Evolutionary conservation across 1,284 basidiomycete species (phyloP), one percentile per base, ranked within the genome.

Genomic region (Ustilago hordei): DNA sequence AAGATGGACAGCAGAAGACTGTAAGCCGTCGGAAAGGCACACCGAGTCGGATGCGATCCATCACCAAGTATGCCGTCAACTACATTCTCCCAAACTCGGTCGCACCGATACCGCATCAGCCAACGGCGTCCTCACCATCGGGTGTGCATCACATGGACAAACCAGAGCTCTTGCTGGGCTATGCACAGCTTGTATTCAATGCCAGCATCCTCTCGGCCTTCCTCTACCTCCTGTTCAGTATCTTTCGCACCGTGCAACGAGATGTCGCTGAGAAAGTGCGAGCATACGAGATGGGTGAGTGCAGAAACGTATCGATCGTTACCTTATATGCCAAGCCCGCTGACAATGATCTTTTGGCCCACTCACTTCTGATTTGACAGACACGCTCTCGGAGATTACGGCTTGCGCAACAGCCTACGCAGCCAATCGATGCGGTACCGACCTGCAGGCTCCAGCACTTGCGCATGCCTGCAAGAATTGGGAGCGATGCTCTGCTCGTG

Each of bases 401-500:
- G 68, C 74, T 3, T 84, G 82, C 60, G 68, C 75, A 4, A 50
- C 74, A 4, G 65, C 75, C 0, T 84, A 83, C 62, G 66, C 69
- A 12, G 65, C 73, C 9, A 84, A 84, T 59, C 73, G 79, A 17
- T 84, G 82, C 58, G 82, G 82, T 35, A 81, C 82, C 1, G 78
- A 81, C 4, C 28, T 78, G 41, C 81, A 82, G 36, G 82, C 81
- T 15, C 82, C 82, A 2, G 82, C 81, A n/a, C 68, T 84, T 6
- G 66, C 82, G 1, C 60, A 65, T 23, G 81, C 81, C 7, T 84
- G 82, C 66, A 79, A 69, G 60, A 71, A 78, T 54, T 98, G 96
- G 96, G 93, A 95, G 83, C 91, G 91, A n/a, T 99, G 96, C 86
- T 97, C 98, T 93, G 91, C 92, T 86, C 92, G 93, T 64, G 95